Evolutionary conservation across 176 grass and related monocot species (phyloP).

Genomic region (Musa acuminata): DNA sequence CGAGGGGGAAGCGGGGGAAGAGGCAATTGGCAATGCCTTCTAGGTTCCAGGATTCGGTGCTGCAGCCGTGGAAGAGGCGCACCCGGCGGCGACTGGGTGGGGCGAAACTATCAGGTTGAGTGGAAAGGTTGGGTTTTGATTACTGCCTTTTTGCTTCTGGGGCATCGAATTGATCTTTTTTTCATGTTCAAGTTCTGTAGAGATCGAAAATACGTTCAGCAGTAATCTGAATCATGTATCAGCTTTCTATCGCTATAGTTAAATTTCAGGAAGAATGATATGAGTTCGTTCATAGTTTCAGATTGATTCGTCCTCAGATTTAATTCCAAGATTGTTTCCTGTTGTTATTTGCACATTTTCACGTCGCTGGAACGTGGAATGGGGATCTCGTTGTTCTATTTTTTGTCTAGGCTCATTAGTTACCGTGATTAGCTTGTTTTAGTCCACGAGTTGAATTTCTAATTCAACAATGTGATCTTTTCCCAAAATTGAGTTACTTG

Average conservation of each 20-base stretch:
- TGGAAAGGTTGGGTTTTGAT: background rate
- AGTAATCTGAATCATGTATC: background rate
- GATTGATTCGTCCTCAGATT: background rate
- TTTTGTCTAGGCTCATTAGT: background rate
- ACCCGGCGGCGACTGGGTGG: background rate
- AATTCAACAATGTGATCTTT: background rate
- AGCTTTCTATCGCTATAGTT: background rate
- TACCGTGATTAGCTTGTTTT: background rate
- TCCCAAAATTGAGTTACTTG: too few species aligned
- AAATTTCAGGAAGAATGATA: background rate
- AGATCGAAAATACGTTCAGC: background rate
- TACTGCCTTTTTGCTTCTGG: background rate
- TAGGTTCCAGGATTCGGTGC: slow-evolving; percentile 25
- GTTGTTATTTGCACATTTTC: background rate
- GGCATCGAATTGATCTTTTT: background rate
- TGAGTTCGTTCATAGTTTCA: background rate
- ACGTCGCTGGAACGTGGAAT: background rate
- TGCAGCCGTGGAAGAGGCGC: slow-evolving; percentile 16
- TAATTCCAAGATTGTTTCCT: background rate
- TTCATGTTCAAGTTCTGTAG: background rate
- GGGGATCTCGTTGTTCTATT: background rate
- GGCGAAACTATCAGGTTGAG: background rate
- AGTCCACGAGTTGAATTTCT: background rate
- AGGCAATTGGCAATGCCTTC: slow-evolving; percentile 18
- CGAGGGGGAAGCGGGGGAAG: background rate